Conservation (phyloP, 805 yeast genomes). For the Yamadazyma phyllophila region DNA sequence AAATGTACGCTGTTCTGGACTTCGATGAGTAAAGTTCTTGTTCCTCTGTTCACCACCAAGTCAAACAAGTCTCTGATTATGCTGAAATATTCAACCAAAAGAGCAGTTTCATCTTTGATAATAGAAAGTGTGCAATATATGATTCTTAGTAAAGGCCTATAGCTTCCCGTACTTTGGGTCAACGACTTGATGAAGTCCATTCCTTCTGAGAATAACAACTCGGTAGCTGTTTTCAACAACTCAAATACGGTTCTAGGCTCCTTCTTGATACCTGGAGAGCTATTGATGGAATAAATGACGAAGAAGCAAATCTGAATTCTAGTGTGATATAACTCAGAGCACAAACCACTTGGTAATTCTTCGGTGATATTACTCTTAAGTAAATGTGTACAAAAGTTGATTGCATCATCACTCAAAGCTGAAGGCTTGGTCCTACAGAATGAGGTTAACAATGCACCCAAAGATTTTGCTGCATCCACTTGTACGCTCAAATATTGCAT, state of each 20-base stretch:
- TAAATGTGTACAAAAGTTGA: conserved; percentile 44
- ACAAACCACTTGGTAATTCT: conserved; percentile 48
- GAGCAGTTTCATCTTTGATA: conserved; percentile 37
- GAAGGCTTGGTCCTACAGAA: conserved; percentile 49
- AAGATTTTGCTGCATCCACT: conserved; percentile 64
- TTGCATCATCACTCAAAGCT: conserved; percentile 21
- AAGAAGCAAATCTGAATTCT: conserved; percentile 68
- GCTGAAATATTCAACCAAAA: conserved; percentile 48
- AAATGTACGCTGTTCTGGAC: conserved; percentile 56
- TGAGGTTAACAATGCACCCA: conserved; percentile 75
- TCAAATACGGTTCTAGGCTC: conserved; percentile 38
- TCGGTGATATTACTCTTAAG: conserved; percentile 50
- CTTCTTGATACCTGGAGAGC: conserved; percentile 22
- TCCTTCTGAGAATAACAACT: conserved; percentile 48
- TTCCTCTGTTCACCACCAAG: conserved; percentile 61
- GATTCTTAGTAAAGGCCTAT: conserved; percentile 62
- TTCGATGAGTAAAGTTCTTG: conserved; percentile 55
- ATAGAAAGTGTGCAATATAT: conserved; percentile 48
- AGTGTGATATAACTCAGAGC: conserved; percentile 53
- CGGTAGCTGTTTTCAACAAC: conserved; percentile 42
- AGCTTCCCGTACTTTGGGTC: conserved; percentile 39
- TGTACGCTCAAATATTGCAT: conserved; percentile 66
- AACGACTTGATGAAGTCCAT: conserved; percentile 48
- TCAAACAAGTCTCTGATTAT: conserved; percentile 59
- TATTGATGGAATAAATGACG: conserved; percentile 41